phyloP scores from a whole-genome alignment of 108 stramenopile genomes.

The Cyclostephanos tholiformis region DNA sequence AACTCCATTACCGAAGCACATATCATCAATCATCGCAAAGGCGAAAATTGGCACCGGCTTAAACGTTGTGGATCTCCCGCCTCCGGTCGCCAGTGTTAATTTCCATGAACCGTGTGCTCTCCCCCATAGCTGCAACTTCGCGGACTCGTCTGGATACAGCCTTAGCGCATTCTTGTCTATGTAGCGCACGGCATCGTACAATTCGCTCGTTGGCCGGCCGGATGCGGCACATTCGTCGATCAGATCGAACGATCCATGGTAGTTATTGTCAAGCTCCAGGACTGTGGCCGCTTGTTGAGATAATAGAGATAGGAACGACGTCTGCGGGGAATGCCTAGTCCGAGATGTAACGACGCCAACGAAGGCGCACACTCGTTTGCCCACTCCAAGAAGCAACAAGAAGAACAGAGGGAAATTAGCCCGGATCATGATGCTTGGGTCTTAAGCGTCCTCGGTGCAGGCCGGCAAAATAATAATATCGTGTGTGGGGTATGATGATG shows the following conservation, averaged over 20 bases:
- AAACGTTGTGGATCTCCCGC: conserved; percentile 51
- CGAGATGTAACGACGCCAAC: background rate
- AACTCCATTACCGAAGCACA: conserved; percentile 65
- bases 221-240: conserved; percentile 55
- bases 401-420: background rate
- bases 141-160: conserved; percentile 49
- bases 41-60: conserved; percentile 71
- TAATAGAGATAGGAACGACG: background rate
- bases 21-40: conserved; percentile 67
- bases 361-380: background rate
- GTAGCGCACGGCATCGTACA: conserved; percentile 62
- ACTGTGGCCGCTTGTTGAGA: conserved; percentile 13
- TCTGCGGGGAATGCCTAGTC: background rate
- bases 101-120: conserved; percentile 66
- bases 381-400: background rate
- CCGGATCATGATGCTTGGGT: background rate
- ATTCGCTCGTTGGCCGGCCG: conserved; percentile 39
- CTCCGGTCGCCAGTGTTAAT: conserved; percentile 61
- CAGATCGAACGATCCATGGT: conserved; percentile 48
- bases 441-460: too few relatives aligned
- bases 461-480: too few relatives aligned
- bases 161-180: conserved; percentile 62
- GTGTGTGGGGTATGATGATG: too few relatives aligned
- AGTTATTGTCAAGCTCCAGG: conserved; percentile 20
- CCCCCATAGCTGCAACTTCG: conserved; percentile 58